A percentile compares a stretch with the other conserved stretches of the same genome.
These are phyloP conservation scores for Torrubiella hemipterigena DNA, from an alignment of 2,329 filamentous ascomycete species.

Conservation along the genomic window DNA sequence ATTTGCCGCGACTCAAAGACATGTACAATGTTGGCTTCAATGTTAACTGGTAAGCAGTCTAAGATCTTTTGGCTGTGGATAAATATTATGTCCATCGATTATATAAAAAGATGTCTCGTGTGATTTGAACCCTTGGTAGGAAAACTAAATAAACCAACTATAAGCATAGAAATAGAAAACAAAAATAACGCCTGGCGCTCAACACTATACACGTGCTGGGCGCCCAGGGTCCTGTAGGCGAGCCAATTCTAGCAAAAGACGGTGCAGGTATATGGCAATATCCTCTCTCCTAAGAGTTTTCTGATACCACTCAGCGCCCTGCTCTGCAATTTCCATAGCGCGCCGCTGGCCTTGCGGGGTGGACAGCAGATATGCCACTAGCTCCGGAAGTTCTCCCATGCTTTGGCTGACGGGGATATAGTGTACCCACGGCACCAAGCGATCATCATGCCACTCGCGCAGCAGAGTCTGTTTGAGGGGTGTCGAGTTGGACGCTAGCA, in stretches of 20 bases:
- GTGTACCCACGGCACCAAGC: conserved; percentile 43
- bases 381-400: conserved; percentile 38
- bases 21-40: too few species aligned
- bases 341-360: conserved; percentile 31
- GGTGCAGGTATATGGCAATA: conserved; percentile 46
- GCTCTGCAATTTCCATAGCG: conserved; percentile 38
- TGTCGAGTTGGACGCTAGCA: conserved; percentile 32
- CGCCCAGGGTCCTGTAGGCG: conserved; percentile 23
- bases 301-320: conserved; percentile 41
- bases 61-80: too few species aligned
- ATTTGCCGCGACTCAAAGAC: too few species aligned
- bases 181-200: too few species aligned
- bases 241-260: conserved; percentile 45
- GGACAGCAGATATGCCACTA: conserved; percentile 32
- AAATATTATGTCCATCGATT: too few species aligned
- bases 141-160: too few species aligned
- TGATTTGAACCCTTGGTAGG: too few species aligned
- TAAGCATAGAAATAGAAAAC: too few species aligned
- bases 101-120: too few species aligned
- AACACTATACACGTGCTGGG: too few species aligned
- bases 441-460: conserved; percentile 46
- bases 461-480: conserved; percentile 41
- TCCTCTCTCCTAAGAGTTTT: conserved; percentile 45
- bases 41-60: too few species aligned
- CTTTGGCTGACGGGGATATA: conserved; percentile 40